Base-by-base conservation (phyloP, 2,329 filamentous ascomycete species). In the Fusarium pseudocircinatum region DNA sequence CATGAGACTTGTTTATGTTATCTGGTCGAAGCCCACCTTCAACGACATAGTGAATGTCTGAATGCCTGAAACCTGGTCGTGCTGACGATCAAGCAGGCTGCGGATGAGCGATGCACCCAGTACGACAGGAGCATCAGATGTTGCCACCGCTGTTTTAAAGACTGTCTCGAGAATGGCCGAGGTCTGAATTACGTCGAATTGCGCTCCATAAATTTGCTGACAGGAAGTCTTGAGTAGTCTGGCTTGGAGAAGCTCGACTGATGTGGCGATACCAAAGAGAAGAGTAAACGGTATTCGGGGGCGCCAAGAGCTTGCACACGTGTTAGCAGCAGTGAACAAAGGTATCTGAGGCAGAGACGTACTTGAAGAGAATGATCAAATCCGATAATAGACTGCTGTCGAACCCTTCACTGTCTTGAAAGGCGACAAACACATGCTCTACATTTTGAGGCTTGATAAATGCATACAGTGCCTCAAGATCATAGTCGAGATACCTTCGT, bases 361-460 rank as follows among this genome's bases (percentile, higher is more conserved):
- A 93, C 91, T 89, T 88, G 67, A 96, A 87, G 10, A 95, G 85
- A 42, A 87, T 85, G 50, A 96, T 87, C 40, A 94, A 79, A 65
- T 96, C 93, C 3, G 90, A 91, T 18, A 97, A 83, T n/a, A 96
- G 82, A 36, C 84, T 84, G 52, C 89, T 89, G 75, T 95, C 93
- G 78, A 96, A 95, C 1, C 92, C 93, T 81, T 96, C 94, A 70
- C 93, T 94, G 78, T 96, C 94, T 79, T 95, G 92, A 67, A 96
- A 90, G 1, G 92, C 90, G 54, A 97, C 85, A 58, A 94, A 87
- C 15, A 96, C 87, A 74, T 90, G 89, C 44, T 87, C 82, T 36
- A 87, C 87, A 30, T 82, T 80, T 42, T 87, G 86, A 14, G 85
- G 83, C 66, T 85, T 86, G 20, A 91, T 85, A 80, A 88, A 91